Evolutionary conservation across 2,329 filamentous ascomycete genomes (phyloP), one percentile per base, ranked within the genome.

Genomic region (Trichophyton schoenleinii): DNA sequence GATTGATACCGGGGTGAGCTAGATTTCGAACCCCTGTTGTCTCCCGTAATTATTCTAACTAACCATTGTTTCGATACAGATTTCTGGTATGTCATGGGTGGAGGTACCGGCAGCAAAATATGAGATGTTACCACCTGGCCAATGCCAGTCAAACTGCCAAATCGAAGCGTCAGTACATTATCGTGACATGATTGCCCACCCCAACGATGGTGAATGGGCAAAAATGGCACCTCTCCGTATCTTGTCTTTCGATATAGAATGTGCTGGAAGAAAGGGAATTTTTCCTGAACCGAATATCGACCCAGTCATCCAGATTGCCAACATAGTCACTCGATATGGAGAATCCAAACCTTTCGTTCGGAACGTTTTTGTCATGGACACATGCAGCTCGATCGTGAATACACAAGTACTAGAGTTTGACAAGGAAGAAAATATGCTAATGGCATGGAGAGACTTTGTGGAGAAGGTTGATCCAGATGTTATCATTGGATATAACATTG

Each of bases 401-500:
- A 97, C 94, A 0, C 88, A 99, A 68, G 86, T 99, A 60, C 80
- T 96, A 46, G 87, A 91, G 64, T 96, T 88, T 66, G 79, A 87
- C 18, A 81, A 83, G 49, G 94, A 99, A 72, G 84, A 87, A 60
- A 85, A 91, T 64, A 94, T 99, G 91, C 80, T 99, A n/a, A 85
- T 87, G 75, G 84, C 86, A 48, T 99, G 94, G 94, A 86, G 88
- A 69, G 82, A 95, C 63, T 99, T 99, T 66, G 74, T 99, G 15
- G 81, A 95, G 67, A 85, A 89, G 68, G 89, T 94, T 0, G 94
- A 99, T 67, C 92, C 94, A 0, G 94, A 99, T 75, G 88, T 99
- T 66, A 96, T 99, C 69, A 99, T 95, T 61, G 94, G 94, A 53
- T 99, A 99, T 85, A 99, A 99, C 74, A 99, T 95, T 76, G 80